phyloP scores from a whole-genome alignment of 2,329 filamentous ascomycete genomes.

The Acrodontium crateriforme region DNA sequence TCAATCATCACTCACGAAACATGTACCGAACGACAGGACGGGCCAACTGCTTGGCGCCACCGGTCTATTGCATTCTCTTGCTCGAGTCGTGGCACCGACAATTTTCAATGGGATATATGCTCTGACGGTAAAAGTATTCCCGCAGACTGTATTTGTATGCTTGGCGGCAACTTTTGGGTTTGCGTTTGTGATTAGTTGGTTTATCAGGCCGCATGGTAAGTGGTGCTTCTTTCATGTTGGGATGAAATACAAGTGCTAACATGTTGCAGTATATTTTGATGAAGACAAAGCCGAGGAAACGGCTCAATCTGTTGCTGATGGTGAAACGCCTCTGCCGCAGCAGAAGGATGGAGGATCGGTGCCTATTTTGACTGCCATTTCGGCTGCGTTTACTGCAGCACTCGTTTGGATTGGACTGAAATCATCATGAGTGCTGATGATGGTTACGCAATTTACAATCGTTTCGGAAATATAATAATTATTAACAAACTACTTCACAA shows the following conservation, averaged over 20 bases:
- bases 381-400: background rate
- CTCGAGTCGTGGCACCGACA: constrained; percentile 64
- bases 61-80: constrained; percentile 71
- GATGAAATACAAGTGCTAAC: background rate
- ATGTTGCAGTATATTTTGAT: constrained; percentile 6
- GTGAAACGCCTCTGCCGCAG: background rate
- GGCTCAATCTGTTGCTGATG: background rate
- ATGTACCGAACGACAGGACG: constrained; percentile 67
- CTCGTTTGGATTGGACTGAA: too few species aligned
- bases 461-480: too few species aligned
- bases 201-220: constrained; percentile 63
- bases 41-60: constrained; percentile 82
- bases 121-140: constrained; percentile 60
- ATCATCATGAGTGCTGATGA: too few species aligned
- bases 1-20: constrained; percentile 76
- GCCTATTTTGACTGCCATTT: background rate
- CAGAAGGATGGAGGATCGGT: background rate
- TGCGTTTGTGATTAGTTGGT: constrained; percentile 52
- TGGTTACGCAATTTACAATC: too few species aligned
- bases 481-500: too few species aligned
- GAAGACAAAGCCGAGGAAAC: constrained; percentile 4
- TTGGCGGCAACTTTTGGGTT: constrained; percentile 52
- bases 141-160: constrained; percentile 72
- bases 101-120: constrained; percentile 81
- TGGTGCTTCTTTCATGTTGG: constrained; percentile 11